phyloP scores from a whole-genome alignment of 768 basidiomycete species.

The Phanerodontia chrysosporium region DNA sequence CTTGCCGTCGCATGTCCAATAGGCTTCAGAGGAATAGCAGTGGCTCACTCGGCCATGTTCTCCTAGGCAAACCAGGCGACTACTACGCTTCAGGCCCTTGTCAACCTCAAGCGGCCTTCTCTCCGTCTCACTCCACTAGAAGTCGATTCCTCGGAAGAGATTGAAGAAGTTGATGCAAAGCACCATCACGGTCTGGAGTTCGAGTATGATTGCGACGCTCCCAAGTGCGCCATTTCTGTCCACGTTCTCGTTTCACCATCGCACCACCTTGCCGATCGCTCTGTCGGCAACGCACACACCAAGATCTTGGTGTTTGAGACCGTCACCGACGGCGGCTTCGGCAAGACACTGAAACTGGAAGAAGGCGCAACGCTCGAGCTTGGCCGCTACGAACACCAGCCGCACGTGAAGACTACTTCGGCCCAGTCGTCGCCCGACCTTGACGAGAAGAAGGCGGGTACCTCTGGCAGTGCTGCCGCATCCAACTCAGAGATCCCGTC shows the following conservation, averaged over 20 bases:
- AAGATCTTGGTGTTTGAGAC: constrained; percentile 57
- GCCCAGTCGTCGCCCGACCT: constrained; percentile 10
- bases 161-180: constrained; percentile 41
- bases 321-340: constrained; percentile 81
- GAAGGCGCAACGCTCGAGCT: constrained; percentile 80
- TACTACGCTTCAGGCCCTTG: constrained; percentile 89
- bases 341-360: constrained; percentile 64
- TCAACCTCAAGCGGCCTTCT: constrained; percentile 90
- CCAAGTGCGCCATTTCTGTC: constrained; percentile 77
- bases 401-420: constrained; percentile 7
- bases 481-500: constrained; percentile 15
- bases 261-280: constrained; percentile 47
- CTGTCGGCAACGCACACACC: constrained; percentile 25
- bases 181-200: constrained; percentile 83
- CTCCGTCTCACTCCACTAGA: constrained; percentile 70
- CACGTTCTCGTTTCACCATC: constrained; percentile 67
- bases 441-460: constrained; percentile 12
- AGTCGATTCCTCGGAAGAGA: constrained; percentile 37
- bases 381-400: constrained; percentile 56
- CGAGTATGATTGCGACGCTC: constrained; percentile 87
- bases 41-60: not conserved
- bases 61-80: constrained; percentile 76
- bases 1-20: too few species aligned
- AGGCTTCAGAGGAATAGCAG: not conserved
- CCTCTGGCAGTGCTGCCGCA: constrained; percentile 6